These are phyloP conservation scores for Dimargaris xerosporica DNA, from an alignment of 192 early-diverging fungal genomes.

Conservation along the genomic window DNA sequence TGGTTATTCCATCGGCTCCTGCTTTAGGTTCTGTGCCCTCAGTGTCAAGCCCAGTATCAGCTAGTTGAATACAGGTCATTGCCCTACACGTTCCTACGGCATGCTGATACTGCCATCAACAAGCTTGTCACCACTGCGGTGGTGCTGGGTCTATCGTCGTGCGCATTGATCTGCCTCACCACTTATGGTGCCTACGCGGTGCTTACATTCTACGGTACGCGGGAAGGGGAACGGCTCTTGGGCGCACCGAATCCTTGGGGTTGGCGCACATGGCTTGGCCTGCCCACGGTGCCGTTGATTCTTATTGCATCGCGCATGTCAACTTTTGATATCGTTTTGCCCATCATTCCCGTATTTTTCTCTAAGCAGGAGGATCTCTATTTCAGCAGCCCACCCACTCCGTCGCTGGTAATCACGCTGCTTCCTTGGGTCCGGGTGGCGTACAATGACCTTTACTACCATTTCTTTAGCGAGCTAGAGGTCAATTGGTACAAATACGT, in stretches of 20 bases:
- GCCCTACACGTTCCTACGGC: conserved; percentile 23
- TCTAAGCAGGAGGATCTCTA: conserved; percentile 26
- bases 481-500: background rate
- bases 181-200: conserved; percentile 42
- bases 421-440: conserved; percentile 35
- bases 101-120: conserved; percentile 26
- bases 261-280: conserved; percentile 35
- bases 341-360: conserved; percentile 30
- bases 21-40: conserved; percentile 42
- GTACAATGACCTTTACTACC: conserved; percentile 16
- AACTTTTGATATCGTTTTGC: conserved; percentile 31
- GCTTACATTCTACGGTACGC: conserved; percentile 35
- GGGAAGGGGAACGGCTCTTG: conserved; percentile 32
- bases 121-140: conserved; percentile 29
- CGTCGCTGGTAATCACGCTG: conserved; percentile 29
- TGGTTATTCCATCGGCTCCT: no score
- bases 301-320: conserved; percentile 34
- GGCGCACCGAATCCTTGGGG: conserved; percentile 34
- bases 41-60: conserved; percentile 34
- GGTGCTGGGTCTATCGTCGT: conserved; percentile 31
- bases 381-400: conserved; percentile 29
- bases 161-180: conserved; percentile 30
- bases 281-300: conserved; percentile 26
- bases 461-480: conserved; percentile 3
- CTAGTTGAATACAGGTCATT: conserved; percentile 23